Percentiles rank a stretch among this genome's conserved stretches.
These are phyloP conservation scores for Hansenula sp. DNA, from an alignment of 1,139 yeast genomes.

Conservation along the genomic window DNA sequence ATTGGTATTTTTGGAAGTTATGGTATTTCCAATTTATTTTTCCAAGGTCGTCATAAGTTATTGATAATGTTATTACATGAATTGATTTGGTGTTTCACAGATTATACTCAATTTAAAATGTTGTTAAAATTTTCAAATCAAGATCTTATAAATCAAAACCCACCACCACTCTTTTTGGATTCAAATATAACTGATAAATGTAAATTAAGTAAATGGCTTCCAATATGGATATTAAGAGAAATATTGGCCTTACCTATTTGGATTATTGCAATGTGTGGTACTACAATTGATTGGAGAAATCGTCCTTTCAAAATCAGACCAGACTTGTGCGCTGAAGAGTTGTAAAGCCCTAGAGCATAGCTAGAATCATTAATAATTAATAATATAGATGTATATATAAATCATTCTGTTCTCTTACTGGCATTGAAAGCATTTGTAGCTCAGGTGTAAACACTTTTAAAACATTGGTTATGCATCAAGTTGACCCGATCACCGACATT, in stretches of 20 bases:
- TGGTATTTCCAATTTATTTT: conserved; percentile 48
- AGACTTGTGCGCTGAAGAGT: conserved; percentile 74
- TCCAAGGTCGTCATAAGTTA: conserved; percentile 20
- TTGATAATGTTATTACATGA: conserved; percentile 50
- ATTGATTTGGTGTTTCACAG: conserved; percentile 58
- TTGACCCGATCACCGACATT: no score
- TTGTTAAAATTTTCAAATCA: conserved; percentile 32
- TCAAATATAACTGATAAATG: conserved; percentile 30
- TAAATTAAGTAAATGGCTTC: conserved; percentile 32
- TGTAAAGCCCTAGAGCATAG: not conserved
- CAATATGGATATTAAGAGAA: conserved; percentile 68
- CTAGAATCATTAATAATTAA: not conserved
- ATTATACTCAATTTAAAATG: conserved; percentile 52
- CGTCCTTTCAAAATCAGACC: conserved; percentile 66
- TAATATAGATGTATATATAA: not conserved
- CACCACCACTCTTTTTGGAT: conserved; percentile 17
- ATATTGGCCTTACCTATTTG: conserved; percentile 78
- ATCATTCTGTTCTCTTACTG: no score
- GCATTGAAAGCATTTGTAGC: no score
- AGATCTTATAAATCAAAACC: conserved; percentile 17
- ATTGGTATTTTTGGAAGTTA: conserved; percentile 66
- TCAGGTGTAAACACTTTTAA: no score
- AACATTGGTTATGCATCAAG: no score
- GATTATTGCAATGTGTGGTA: conserved; percentile 77
- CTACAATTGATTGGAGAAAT: conserved; percentile 79